These are phyloP conservation scores for Mollisia scopiformis DNA, from an alignment of 2,329 filamentous ascomycete species.

Conservation along the genomic window DNA sequence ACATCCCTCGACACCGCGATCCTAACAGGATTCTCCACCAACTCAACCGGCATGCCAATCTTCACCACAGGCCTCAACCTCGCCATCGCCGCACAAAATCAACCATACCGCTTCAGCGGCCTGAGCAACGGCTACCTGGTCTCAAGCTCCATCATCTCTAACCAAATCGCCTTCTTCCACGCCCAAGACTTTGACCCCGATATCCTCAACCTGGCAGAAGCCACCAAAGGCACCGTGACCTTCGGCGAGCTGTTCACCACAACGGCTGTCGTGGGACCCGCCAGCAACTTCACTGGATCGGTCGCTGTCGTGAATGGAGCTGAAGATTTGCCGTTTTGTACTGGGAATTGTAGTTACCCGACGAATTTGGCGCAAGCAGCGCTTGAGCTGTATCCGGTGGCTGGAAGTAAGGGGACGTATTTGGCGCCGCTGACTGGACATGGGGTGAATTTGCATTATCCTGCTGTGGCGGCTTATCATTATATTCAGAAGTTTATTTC, in stretches of 20 bases:
- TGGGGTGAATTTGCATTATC: neutral
- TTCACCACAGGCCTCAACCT: slow-evolving; percentile 12
- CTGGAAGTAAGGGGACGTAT: neutral
- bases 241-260: slow-evolving; percentile 2
- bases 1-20: slow-evolving; percentile 4
- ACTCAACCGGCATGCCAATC: neutral
- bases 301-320: neutral
- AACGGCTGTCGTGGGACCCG: neutral
- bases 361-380: neutral
- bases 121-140: neutral
- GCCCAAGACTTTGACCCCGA: neutral
- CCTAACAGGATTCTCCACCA: slow-evolving; percentile 9
- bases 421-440: neutral
- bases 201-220: slow-evolving; percentile 2
- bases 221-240: neutral
- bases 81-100: neutral
- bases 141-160: too few species aligned
- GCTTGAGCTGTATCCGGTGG: neutral
- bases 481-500: neutral
- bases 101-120: neutral
- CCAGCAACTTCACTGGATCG: neutral
- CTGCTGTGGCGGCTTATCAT: neutral
- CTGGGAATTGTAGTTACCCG: neutral
- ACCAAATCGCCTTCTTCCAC: neutral
- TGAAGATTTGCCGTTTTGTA: neutral